Conservation (phyloP, 1,284 basidiomycete species). For the Trichosporon inkin region DNA sequence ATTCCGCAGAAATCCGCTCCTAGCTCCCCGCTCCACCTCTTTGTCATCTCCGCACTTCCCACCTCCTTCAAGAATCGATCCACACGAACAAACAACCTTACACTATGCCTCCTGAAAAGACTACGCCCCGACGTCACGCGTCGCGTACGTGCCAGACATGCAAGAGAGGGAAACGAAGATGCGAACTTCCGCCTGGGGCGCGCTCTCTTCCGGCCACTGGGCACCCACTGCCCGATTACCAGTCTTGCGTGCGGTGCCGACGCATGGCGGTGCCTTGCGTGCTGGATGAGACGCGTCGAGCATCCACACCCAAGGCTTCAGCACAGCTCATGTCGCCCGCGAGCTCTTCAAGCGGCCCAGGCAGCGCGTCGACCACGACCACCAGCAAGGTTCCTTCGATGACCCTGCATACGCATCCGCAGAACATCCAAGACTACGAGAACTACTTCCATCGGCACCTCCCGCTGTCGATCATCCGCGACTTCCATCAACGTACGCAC, state of each 20-base stretch:
- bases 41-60: too few species aligned
- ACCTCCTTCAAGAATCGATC: too few species aligned
- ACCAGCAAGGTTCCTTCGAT: neutral
- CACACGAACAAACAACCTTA: neutral
- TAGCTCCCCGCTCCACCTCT: too few species aligned
- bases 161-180: neutral
- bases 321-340: constrained; percentile 3
- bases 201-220: neutral
- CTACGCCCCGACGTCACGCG: neutral
- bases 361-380: neutral
- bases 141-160: constrained; percentile 1
- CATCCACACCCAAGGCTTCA: neutral
- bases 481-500: constrained; percentile 8
- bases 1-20: too few species aligned
- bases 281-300: neutral
- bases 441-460: constrained; percentile 11
- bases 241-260: neutral
- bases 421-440: constrained; percentile 10
- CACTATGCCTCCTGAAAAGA: neutral
- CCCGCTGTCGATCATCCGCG: constrained; percentile 7
- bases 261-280: neutral
- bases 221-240: neutral
- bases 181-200: neutral
- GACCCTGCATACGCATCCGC: constrained; percentile 1
- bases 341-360: neutral